These are phyloP conservation scores for Penicillium roqueforti DNA, from an alignment of 495 filamentous ascomycete species.

Conservation along the genomic window DNA sequence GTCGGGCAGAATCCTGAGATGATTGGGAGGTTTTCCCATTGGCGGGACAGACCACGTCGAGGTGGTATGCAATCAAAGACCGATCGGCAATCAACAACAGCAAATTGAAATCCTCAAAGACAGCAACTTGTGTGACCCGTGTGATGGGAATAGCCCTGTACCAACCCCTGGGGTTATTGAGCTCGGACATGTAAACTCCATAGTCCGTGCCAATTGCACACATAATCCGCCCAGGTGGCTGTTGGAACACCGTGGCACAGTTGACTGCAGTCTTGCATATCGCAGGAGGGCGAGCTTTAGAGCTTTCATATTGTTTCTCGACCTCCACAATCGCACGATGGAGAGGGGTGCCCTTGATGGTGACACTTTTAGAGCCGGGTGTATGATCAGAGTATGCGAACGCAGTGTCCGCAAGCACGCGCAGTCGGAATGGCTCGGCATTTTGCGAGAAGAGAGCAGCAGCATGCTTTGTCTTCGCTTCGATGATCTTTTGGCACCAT, in stretches of 20 bases:
- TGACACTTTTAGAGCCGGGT: conserved; percentile 49
- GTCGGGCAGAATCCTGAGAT: conserved; percentile 55
- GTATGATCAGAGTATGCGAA: conserved; percentile 75
- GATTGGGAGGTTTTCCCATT: conserved; percentile 56
- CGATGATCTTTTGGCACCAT: conserved; percentile 90
- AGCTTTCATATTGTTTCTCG: conserved; percentile 63
- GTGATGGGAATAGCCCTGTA: conserved; percentile 67
- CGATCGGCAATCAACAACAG: conserved; percentile 89
- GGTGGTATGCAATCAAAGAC: conserved; percentile 86
- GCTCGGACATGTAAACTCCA: conserved; percentile 84
- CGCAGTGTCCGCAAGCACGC: conserved; percentile 86
- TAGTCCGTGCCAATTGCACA: conserved; percentile 93
- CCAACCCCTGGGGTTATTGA: conserved; percentile 86
- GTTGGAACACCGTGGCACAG: conserved; percentile 85
- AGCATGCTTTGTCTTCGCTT: conserved; percentile 91
- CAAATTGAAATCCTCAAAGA: conserved; percentile 91
- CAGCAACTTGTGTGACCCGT: conserved; percentile 86
- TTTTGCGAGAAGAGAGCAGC: conserved; percentile 85
- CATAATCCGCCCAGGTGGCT: conserved; percentile 72
- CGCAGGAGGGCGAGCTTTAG: conserved; percentile 62
- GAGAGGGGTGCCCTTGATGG: conserved; percentile 83
- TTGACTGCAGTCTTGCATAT: conserved; percentile 83
- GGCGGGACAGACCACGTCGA: conserved; percentile 79
- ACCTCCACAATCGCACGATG: conserved; percentile 88
- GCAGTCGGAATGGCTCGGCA: conserved; percentile 90